These are phyloP conservation scores for Sporothrix brasiliensis DNA, from an alignment of 2,329 filamentous ascomycete genomes.

Conservation along the genomic window DNA sequence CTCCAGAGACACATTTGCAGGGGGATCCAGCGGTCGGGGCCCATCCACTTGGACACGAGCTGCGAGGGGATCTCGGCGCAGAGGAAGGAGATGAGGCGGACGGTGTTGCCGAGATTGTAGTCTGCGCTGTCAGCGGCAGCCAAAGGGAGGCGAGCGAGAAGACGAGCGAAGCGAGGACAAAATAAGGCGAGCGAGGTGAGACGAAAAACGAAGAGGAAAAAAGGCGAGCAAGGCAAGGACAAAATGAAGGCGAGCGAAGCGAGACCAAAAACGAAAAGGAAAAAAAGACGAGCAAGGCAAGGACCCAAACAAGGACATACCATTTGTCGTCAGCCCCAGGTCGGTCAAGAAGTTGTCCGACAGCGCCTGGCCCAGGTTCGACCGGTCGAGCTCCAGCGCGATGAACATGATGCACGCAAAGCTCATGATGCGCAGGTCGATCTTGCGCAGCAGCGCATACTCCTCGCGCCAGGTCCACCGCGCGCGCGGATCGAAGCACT, in stretches of 20 bases:
- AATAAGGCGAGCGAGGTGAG: too few species aligned
- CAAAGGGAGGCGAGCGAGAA: too few species aligned
- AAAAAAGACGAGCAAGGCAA: too few species aligned
- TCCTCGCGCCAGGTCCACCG: conserved; percentile 51
- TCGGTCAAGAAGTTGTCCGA: conserved; percentile 54
- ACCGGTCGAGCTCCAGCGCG: conserved; percentile 54
- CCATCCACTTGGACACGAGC: conserved; percentile 61
- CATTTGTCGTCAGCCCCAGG: conserved; percentile 50
- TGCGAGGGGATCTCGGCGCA: conserved; percentile 64
- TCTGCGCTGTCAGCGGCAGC: conserved; percentile 37
- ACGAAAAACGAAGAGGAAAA: too few species aligned
- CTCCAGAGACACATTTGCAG: conserved; percentile 61
- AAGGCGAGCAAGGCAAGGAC: too few species aligned
- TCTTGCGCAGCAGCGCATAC: conserved; percentile 49
- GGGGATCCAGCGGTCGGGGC: conserved; percentile 63
- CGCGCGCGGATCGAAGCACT: conserved; percentile 52
- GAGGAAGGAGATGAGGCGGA: conserved; percentile 55
- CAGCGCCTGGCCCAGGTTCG: conserved; percentile 52
- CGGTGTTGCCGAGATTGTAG: conserved; percentile 55
- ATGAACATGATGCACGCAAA: conserved; percentile 56
- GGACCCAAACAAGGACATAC: conserved; percentile 40
- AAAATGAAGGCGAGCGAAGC: too few species aligned
- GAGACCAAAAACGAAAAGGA: too few species aligned
- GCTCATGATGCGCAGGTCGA: conserved; percentile 49
- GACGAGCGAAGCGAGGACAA: too few species aligned